Conservation (phyloP, 2,329 filamentous ascomycete genomes). For the Epichloe sp. region DNA sequence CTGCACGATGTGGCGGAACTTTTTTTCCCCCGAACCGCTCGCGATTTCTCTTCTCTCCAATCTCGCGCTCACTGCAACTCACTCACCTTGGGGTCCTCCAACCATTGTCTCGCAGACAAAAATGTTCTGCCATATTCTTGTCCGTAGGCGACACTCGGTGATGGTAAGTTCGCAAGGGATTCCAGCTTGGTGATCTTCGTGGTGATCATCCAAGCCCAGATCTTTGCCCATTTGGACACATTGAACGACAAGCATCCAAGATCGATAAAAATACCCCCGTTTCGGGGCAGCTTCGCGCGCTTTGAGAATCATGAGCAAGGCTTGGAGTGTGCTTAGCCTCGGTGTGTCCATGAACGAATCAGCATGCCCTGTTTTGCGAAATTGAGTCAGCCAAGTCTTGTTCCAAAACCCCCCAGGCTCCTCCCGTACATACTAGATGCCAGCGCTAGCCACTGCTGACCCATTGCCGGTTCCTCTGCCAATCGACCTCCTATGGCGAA, state of each 20-base stretch:
- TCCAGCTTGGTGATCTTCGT: slow-evolving; percentile 61
- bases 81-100: slow-evolving; percentile 73
- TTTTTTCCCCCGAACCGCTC: not conserved
- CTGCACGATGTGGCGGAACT: not conserved
- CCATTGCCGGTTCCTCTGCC: slow-evolving; percentile 70
- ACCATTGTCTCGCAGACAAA: slow-evolving; percentile 86
- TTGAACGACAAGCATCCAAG: slow-evolving; percentile 91
- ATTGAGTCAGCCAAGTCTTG: not conserved
- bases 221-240: slow-evolving; percentile 91
- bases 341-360: slow-evolving; percentile 90
- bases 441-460: slow-evolving; percentile 84
- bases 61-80: not conserved
- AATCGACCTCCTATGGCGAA: slow-evolving; percentile 81
- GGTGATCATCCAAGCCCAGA: slow-evolving; percentile 77
- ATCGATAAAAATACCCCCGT: slow-evolving; percentile 89
- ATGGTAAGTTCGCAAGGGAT: slow-evolving; percentile 54
- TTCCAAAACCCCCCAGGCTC: not conserved
- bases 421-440: slow-evolving; percentile 52
- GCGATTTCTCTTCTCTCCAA: not conserved
- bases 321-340: slow-evolving; percentile 81
- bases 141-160: slow-evolving; percentile 72
- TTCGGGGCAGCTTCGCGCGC: slow-evolving; percentile 86
- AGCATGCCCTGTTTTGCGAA: slow-evolving; percentile 54
- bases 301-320: slow-evolving; percentile 75
- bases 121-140: slow-evolving; percentile 78